Percentiles rank a stretch among this genome's conserved stretches.
Conservation (phyloP, 108 stramenopile genomes). For the Cyclotella kingstonii region DNA sequence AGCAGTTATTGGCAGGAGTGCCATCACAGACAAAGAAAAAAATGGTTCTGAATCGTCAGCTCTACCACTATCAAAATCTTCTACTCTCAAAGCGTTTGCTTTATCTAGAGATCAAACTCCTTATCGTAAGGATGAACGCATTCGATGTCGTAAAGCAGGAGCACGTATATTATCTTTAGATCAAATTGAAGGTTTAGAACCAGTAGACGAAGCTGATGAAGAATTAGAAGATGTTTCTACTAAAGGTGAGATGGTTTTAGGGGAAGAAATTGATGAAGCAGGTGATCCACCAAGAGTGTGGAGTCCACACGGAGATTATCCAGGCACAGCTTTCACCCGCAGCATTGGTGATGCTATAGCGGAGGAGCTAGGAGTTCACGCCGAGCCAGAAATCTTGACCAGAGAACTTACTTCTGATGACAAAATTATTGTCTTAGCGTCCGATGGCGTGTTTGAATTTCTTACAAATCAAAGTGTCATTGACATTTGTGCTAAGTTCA, state of each 20-base stretch:
- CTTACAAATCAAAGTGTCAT: slow-evolving; percentile 83
- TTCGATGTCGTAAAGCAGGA: slow-evolving; percentile 61
- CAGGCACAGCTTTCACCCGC: slow-evolving; percentile 94
- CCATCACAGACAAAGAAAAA: slow-evolving; percentile 2
- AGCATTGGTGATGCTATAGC: slow-evolving; percentile 88
- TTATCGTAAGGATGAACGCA: slow-evolving; percentile 84
- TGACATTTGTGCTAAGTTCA: slow-evolving; percentile 60
- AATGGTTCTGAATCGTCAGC: not conserved
- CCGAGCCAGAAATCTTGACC: slow-evolving; percentile 88
- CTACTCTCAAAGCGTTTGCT: slow-evolving; percentile 56
- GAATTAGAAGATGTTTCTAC: slow-evolving; percentile 5
- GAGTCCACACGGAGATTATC: slow-evolving; percentile 82
- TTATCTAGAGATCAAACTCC: slow-evolving; percentile 89
- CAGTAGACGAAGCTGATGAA: slow-evolving; percentile 58
- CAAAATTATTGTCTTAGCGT: slow-evolving; percentile 84
- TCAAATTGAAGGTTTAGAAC: slow-evolving; percentile 78
- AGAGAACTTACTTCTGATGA: slow-evolving; percentile 71
- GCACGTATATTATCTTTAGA: slow-evolving; percentile 75
- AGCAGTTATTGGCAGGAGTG: slow-evolving; percentile 78
- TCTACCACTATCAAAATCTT: not conserved
- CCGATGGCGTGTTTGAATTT: slow-evolving; percentile 97
- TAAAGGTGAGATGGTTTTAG: slow-evolving; percentile 51
- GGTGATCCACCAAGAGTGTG: slow-evolving; percentile 95
- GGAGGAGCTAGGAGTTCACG: slow-evolving; percentile 84
- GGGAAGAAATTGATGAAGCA: slow-evolving; percentile 80